Base-by-base conservation (phyloP, 192 early-diverging fungal species). In the Mortierella hygrophila region DNA sequence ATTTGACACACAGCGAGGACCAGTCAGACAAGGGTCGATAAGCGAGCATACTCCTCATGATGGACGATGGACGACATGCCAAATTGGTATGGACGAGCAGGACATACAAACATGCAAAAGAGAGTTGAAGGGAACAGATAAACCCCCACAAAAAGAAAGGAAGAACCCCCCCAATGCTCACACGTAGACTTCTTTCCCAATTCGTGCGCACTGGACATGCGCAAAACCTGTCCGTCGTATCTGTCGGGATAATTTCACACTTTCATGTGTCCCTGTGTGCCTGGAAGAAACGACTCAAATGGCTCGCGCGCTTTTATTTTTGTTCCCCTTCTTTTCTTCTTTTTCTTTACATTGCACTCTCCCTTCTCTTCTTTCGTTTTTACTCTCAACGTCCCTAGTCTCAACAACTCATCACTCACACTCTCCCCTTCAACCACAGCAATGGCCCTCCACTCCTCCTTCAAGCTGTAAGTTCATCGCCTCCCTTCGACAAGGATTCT, bases 401-500 rank as follows among this genome's bases (percentile, higher is more conserved):
- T 47, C 46, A 32, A 44, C 10, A 23, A 26, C 29, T 16, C 15
- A 57, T 23, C 16, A 52, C 32, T 26, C n/a, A 13, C 52, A 15
- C 41, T 60, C 81, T 70, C 26, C 41, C n/a, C 60, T 54, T 23
- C n/a, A 23, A 40, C 69, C 40, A n/a, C 69, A 26, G 3, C n/a
- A 46, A 87, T 81, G 80, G n/a, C 80, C 26, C n/a, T 82, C 35
- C 52, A 87, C 63, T 54, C 71, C 40, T 55, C 75, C 38, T 68
- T 87, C 85, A 79, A 75, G 72, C 85, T 87, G 85, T 87, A 87
- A 77, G 85, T 87, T 40, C 4, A 20, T 44, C 54, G 26, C 7
- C 52, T 2, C 20, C 6, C 35, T 35, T 20, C 69, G 18, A 35
- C 21, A 41, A 38, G 75, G 4, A 21, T 6, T 4, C 49, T 20